phyloP scores from a whole-genome alignment of 345 rosid genomes.

The Ricinus communis region DNA sequence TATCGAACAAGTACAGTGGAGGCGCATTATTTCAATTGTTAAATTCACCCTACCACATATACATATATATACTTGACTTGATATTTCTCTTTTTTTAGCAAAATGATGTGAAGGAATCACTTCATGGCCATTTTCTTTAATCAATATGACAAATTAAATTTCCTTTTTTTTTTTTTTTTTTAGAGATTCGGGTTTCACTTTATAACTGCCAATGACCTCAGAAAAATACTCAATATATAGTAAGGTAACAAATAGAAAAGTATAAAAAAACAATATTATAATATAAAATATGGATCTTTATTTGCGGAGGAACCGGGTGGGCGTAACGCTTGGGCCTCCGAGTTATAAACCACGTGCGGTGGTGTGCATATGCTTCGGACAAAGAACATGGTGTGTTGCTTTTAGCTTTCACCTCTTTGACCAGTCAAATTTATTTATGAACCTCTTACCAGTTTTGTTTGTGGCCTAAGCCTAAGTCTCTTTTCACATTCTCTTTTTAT shows the following conservation, averaged over 20 bases:
- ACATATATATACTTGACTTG: too few species aligned
- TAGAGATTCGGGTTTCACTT: constrained; percentile 3
- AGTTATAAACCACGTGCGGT: constrained; percentile 35
- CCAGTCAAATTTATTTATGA: constrained; percentile 28
- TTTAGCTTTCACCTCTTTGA: constrained; percentile 31
- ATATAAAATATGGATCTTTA: too few species aligned
- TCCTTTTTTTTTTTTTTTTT: too few species aligned
- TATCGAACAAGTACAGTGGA: too few species aligned
- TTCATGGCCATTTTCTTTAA: neutral
- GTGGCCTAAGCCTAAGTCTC: too few species aligned
- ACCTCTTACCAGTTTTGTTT: too few species aligned
- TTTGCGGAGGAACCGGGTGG: constrained; percentile 24
- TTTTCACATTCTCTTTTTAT: too few species aligned
- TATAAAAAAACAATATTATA: too few species aligned
- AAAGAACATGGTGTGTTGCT: constrained; percentile 37
- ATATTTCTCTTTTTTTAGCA: neutral
- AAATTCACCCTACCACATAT: too few species aligned
- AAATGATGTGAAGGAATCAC: neutral
- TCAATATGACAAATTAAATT: neutral
- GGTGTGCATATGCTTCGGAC: constrained; percentile 24
- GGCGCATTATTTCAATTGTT: too few species aligned
- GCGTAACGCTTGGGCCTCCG: constrained; percentile 24
- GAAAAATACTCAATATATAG: too few species aligned
- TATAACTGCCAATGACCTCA: constrained; percentile 11
- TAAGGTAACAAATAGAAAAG: too few species aligned